A percentile compares a stretch with the other conserved stretches of the same genome.
Conservation (phyloP, 208 protist species). For the Leptomonas seymouri region DNA sequence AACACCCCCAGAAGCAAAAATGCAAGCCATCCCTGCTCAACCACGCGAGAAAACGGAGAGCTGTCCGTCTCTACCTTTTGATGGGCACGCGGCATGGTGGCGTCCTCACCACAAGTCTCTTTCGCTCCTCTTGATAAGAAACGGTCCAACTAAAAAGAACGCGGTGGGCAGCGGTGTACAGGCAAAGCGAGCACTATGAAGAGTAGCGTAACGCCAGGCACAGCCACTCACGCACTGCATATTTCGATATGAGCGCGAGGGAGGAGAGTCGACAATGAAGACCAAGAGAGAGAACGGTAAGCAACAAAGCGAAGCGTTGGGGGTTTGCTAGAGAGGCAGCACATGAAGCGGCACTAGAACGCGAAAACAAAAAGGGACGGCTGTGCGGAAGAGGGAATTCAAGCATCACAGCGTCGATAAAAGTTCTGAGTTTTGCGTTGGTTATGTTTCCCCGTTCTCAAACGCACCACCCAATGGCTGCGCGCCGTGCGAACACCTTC, state of each 20-base stretch:
- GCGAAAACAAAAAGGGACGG: not conserved
- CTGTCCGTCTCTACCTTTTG: conserved; percentile 34
- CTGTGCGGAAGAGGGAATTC: not conserved
- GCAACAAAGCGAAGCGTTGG: no score
- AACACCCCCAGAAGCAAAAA: conserved; percentile 76
- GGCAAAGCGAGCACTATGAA: not conserved
- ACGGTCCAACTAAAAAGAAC: not conserved
- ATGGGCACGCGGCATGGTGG: conserved; percentile 33
- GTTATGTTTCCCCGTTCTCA: no score
- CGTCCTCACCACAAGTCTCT: not conserved
- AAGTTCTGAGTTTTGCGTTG: not conserved
- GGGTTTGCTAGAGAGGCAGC: not conserved
- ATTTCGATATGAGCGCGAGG: no score
- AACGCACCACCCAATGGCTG: no score
- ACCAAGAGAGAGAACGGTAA: no score
- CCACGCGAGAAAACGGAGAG: conserved; percentile 37
- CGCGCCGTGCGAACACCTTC: no score
- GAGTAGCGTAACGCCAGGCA: no score
- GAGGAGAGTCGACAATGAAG: no score
- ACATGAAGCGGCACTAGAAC: not conserved
- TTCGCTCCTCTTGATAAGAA: not conserved
- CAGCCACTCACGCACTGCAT: no score
- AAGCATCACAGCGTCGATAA: not conserved
- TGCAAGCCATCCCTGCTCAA: conserved; percentile 76
- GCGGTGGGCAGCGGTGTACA: not conserved